phyloP scores from a whole-genome alignment of 2,329 filamentous ascomycete species.

The Epichloe festucae region DNA sequence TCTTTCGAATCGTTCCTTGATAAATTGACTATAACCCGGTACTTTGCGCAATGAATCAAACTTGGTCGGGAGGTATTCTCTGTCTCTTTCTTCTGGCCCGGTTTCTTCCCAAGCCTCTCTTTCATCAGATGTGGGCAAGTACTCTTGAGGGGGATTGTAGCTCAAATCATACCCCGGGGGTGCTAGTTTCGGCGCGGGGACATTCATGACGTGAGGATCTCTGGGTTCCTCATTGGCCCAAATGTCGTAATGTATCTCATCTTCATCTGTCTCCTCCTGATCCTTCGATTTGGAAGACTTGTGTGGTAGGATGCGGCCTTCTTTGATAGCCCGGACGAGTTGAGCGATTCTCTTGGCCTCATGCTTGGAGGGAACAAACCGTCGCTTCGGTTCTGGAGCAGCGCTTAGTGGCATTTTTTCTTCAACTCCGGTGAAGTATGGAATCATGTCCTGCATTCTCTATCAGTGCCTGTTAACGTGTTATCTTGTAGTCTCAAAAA shows the following conservation, averaged over 20 bases:
- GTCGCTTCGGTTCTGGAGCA: constrained; percentile 88
- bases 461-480: not conserved
- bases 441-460: constrained; percentile 57
- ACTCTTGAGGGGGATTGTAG: constrained; percentile 92
- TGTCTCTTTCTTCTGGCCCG: constrained; percentile 83
- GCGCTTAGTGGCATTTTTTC: constrained; percentile 93
- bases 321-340: constrained; percentile 86
- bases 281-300: constrained; percentile 56
- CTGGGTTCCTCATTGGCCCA: constrained; percentile 87
- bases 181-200: constrained; percentile 83
- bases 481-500: not conserved
- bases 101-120: constrained; percentile 71
- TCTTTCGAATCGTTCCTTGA: constrained; percentile 93
- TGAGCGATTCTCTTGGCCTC: constrained; percentile 96
- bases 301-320: constrained; percentile 87
- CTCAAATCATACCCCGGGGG: constrained; percentile 95
- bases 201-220: constrained; percentile 81
- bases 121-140: constrained; percentile 77
- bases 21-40: constrained; percentile 76
- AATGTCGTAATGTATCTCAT: constrained; percentile 68
- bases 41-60: constrained; percentile 80
- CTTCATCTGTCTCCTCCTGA: constrained; percentile 58
- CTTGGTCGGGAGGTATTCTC: constrained; percentile 72
- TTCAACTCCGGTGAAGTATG: constrained; percentile 82
- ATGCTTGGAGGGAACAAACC: constrained; percentile 93